Evolutionary conservation across 75 land plant species (phyloP).

Genomic region (Pinus albicaulis): DNA sequence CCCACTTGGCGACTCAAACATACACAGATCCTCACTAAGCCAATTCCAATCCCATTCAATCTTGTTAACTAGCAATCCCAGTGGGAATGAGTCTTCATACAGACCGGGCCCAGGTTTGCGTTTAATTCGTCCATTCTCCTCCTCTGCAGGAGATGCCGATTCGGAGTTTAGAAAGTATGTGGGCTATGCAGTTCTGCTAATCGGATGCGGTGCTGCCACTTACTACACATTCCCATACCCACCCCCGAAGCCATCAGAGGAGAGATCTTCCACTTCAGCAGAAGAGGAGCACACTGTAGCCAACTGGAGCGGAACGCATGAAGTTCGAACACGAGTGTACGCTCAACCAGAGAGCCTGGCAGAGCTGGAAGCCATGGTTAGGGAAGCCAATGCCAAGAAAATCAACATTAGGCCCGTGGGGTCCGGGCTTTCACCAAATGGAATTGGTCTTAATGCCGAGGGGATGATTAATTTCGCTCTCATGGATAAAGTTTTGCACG

Average conservation of each 20-base stretch:
- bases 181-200: constrained; percentile 66
- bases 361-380: constrained; percentile 68
- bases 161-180: constrained; percentile 64
- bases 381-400: constrained; percentile 48
- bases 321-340: constrained; percentile 70
- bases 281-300: constrained; percentile 71
- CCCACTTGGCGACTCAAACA: no score
- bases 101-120: no score
- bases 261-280: constrained; percentile 45
- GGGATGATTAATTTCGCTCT: constrained; percentile 97
- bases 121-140: constrained; percentile 14
- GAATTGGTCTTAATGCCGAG: constrained; percentile 70
- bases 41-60: no score
- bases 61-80: no score
- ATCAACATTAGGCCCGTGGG: constrained; percentile 85
- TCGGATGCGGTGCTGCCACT: constrained; percentile 82
- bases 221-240: constrained; percentile 95
- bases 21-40: no score
- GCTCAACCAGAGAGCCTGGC: constrained; percentile 76
- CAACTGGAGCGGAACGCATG: constrained; percentile 99
- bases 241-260: constrained; percentile 37
- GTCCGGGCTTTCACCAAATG: constrained; percentile 97
- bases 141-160: constrained; percentile 15
- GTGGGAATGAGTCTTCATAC: no score
- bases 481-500: constrained; percentile 90